phyloP scores from a whole-genome alignment of 2,329 filamentous ascomycete species.

The Penicillium occitanis region DNA sequence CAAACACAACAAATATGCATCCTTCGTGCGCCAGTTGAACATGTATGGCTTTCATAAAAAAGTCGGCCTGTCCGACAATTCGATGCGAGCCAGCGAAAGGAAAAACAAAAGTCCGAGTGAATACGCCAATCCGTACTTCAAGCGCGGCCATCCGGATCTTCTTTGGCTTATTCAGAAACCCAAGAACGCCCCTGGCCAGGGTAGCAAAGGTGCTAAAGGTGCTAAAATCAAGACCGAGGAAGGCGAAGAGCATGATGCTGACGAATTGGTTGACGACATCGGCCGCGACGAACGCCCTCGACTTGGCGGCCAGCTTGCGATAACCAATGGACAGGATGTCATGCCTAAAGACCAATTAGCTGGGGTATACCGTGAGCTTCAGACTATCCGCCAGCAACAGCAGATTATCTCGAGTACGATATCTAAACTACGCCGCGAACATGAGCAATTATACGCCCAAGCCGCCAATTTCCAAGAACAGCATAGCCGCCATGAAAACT shows the following conservation, averaged over 20 bases:
- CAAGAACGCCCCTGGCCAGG: conserved; percentile 64
- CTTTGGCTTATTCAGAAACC: conserved; percentile 97
- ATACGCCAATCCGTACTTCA: conserved; percentile 96
- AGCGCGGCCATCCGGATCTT: conserved; percentile 85
- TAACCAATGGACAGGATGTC: conserved; percentile 38
- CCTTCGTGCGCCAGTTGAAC: conserved; percentile 70
- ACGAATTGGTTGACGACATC: conserved; percentile 50
- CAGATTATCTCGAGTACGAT: conserved; percentile 82
- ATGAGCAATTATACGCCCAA: conserved; percentile 83
- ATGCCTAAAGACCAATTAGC: conserved; percentile 72
- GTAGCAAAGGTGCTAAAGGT: conserved; percentile 45
- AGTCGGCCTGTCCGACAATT: conserved; percentile 90
- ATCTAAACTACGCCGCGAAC: conserved; percentile 75
- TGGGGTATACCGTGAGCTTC: conserved; percentile 74
- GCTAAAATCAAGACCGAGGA: conserved; percentile 54
- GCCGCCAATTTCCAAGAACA: conserved; percentile 85
- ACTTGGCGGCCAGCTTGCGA: conserved; percentile 44
- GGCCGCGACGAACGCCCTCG: conserved; percentile 36
- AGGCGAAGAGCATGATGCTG: conserved; percentile 65
- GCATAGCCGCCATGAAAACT: conserved; percentile 96
- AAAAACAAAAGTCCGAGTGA: conserved; percentile 98
- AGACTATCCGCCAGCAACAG: conserved; percentile 81
- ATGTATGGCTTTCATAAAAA: conserved; percentile 68
- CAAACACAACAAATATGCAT: conserved; percentile 78
- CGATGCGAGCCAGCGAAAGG: conserved; percentile 93